These are phyloP conservation scores for Podaxis sp. DNA, from an alignment of 768 basidiomycete species.

Conservation along the genomic window DNA sequence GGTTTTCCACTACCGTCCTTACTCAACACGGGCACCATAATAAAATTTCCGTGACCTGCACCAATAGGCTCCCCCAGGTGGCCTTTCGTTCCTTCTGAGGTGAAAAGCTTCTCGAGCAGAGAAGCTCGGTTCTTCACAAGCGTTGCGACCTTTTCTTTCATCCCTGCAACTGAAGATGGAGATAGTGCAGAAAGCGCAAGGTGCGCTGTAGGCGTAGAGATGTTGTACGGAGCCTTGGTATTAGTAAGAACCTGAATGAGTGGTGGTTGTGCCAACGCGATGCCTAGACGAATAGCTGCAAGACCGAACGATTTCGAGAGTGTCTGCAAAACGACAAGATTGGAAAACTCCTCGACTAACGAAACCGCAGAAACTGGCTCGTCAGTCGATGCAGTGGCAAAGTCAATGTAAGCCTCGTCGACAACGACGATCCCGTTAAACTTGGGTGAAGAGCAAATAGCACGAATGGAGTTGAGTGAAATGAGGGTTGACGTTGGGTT, in stretches of 20 bases:
- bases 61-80: constrained; percentile 73
- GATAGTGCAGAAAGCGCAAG: constrained; percentile 80
- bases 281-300: constrained; percentile 89
- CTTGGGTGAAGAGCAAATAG: constrained; percentile 68
- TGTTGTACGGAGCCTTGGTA: constrained; percentile 97
- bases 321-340: constrained; percentile 94
- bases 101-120: constrained; percentile 47
- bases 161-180: constrained; percentile 51
- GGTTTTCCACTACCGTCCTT: constrained; percentile 32
- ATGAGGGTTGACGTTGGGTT: constrained; percentile 93
- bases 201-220: constrained; percentile 84
- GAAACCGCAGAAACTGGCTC: constrained; percentile 55
- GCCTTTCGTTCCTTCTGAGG: constrained; percentile 23
- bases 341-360: constrained; percentile 77
- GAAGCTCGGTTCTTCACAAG: constrained; percentile 54
- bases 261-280: constrained; percentile 85
- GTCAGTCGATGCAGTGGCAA: constrained; percentile 43
- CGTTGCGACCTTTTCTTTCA: constrained; percentile 60
- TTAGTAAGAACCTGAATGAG: constrained; percentile 90
- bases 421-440: constrained; percentile 93
- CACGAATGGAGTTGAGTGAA: constrained; percentile 60
- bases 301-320: constrained; percentile 95
- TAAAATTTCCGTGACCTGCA: constrained; percentile 85
- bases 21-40: constrained; percentile 73
- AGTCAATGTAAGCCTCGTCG: constrained; percentile 98